Evolutionary conservation across 352 stramenopile species (phyloP), one percentile per base, ranked within the genome.

Genomic region (Phytophthora nicotianae): DNA sequence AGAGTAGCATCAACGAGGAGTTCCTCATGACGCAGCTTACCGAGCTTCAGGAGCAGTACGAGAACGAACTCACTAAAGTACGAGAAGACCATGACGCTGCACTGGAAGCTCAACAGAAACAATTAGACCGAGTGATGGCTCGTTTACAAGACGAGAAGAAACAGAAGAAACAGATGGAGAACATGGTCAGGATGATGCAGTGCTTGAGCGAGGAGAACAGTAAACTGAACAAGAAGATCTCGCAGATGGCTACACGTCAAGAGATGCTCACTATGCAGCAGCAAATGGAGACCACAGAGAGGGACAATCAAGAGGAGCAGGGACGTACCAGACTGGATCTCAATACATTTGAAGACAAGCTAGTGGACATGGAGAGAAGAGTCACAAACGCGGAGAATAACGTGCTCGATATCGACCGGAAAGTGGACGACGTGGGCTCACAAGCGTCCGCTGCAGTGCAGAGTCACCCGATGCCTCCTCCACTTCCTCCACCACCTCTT

Each of bases 21-120:
- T 66, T 70, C 19, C 60, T 90, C 14, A 78, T 86, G 74, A 65
- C 72, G 47, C 78, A 86, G 52, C 58, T 88, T 10, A 69, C 76
- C 5, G 48, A 66, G 6, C 52, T 88, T 0, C 75, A 90, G 37
- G 81, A 90, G 53, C 69, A 77, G 11, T 81, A 75, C 17, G 81
- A 86, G 11, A 62, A 55, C 10, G 78, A 86, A 19, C 47, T 86
- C 5, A 21, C 23, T 0, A 71, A 68, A 51, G 40, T 69, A 4
- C 65, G 56, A 41, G 58, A 77, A 11, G 76, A 81, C 6, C 56
- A 72, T 6, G 50, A 56, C 0, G 41, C 32, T 6, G 43, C 51
- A 7, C 19, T 78, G 2, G 24, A 65, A 3, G 48, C 24, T 3
- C 72, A 85, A 51, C 50, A 84, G 46, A 59, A 61, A 11, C 49